Conservation (phyloP, 768 basidiomycete species). For the Lactarius evosmus region DNA sequence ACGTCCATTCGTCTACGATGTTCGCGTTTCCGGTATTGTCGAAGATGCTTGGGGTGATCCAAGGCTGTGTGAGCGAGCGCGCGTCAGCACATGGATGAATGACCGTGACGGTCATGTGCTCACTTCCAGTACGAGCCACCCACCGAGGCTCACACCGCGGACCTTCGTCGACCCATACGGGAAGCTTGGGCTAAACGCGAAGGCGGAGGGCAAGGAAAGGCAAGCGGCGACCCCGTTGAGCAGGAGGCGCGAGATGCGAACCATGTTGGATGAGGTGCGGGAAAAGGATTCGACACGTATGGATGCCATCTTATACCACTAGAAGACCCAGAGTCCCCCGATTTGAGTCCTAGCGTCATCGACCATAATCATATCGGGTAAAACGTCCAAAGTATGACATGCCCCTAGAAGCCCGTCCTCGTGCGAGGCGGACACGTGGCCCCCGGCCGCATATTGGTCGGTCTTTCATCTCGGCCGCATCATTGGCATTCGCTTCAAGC, state of each 20-base stretch:
- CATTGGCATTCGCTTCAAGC: not conserved
- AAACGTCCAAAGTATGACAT: not conserved
- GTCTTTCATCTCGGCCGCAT: not conserved
- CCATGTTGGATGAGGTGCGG: not conserved
- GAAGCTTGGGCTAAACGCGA: slow-evolving; percentile 51
- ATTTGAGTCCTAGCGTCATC: not conserved
- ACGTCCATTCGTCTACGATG: slow-evolving; percentile 79
- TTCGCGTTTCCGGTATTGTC: slow-evolving; percentile 56
- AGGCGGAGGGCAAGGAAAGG: not conserved
- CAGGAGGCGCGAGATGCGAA: not conserved
- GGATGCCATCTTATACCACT: slow-evolving; percentile 6
- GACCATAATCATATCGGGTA: too few species aligned
- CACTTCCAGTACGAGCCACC: slow-evolving; percentile 56
- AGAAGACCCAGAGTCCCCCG: not conserved
- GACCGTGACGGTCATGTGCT: slow-evolving; percentile 26
- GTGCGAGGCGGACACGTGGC: not conserved
- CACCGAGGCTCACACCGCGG: slow-evolving; percentile 80
- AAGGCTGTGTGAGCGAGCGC: slow-evolving; percentile 44
- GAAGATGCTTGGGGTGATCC: slow-evolving; percentile 77
- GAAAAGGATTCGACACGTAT: too few species aligned
- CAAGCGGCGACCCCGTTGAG: not conserved
- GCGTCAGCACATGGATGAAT: not conserved
- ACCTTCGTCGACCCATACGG: slow-evolving; percentile 73
- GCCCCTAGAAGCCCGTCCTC: not conserved
- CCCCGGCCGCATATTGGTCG: not conserved